A percentile compares a stretch with the other conserved stretches of the same genome.
Evolutionary conservation across 169 alveolate species (phyloP).

Genomic region (Eimeria brunetti): DNA sequence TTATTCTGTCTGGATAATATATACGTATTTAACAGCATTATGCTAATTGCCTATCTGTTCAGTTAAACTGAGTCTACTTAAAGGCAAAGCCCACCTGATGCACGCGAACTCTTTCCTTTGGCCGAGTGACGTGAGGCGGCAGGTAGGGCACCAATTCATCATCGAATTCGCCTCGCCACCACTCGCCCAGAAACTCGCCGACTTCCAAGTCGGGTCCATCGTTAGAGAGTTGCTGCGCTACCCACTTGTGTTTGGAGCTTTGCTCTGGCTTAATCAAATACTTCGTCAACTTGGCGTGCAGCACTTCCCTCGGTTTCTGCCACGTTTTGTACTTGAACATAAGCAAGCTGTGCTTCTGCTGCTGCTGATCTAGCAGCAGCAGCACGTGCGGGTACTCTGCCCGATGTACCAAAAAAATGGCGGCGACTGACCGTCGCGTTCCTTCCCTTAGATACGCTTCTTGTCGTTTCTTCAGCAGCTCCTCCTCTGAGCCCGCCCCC

Average conservation of each 20-base stretch:
- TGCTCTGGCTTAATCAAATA: conserved; percentile 19
- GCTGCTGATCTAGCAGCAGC: conserved; percentile 80
- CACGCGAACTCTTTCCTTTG: conserved; percentile 84
- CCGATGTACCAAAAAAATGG: conserved; percentile 83
- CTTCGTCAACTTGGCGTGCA: conserved; percentile 78
- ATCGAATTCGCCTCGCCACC: conserved; percentile 86
- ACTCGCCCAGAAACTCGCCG: conserved; percentile 86
- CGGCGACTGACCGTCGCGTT: conserved; percentile 84
- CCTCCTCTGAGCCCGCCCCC: conserved; percentile 52
- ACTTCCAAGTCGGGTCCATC: conserved; percentile 74
- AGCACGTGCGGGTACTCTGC: conserved; percentile 84
- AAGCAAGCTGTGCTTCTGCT: conserved; percentile 82
- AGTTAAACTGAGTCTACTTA: neutral
- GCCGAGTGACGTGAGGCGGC: conserved; percentile 87
- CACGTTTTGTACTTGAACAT: conserved; percentile 84
- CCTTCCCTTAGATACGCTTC: conserved; percentile 80
- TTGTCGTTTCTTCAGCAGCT: conserved; percentile 27
- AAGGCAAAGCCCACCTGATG: conserved; percentile 81
- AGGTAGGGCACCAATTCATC: conserved; percentile 84
- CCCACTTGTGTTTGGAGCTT: conserved; percentile 54
- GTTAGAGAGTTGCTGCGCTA: conserved; percentile 55
- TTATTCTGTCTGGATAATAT: no score
- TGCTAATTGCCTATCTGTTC: neutral
- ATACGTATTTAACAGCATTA: no score
- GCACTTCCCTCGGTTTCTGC: conserved; percentile 85